phyloP scores from a whole-genome alignment of 2,329 filamentous ascomycete species.

The Hymenoscyphus infarciens region DNA sequence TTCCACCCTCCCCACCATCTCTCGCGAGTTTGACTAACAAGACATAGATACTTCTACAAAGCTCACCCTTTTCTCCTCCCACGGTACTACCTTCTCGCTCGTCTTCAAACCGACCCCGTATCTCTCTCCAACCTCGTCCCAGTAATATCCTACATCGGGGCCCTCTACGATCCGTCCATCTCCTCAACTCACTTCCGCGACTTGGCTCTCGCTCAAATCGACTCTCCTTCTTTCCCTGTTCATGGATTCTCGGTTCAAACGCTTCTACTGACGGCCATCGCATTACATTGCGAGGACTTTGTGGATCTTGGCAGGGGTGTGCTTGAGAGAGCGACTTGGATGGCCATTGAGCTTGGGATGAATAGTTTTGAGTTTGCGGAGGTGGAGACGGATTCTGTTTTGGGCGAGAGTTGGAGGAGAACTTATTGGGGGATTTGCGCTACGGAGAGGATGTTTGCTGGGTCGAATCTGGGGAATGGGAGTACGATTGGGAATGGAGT shows the following conservation, averaged over 20 bases:
- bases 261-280: slow-evolving; percentile 38
- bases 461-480: not conserved
- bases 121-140: slow-evolving; percentile 32
- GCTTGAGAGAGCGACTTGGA: slow-evolving; percentile 48
- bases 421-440: slow-evolving; percentile 42
- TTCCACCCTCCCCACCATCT: not conserved
- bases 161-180: slow-evolving; percentile 35
- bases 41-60: slow-evolving; percentile 34
- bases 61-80: slow-evolving; percentile 39
- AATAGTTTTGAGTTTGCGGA: slow-evolving; percentile 52
- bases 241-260: slow-evolving; percentile 38
- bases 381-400: slow-evolving; percentile 35
- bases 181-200: slow-evolving; percentile 35
- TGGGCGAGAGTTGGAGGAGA: slow-evolving; percentile 41
- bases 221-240: slow-evolving; percentile 30
- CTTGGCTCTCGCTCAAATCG: slow-evolving; percentile 24
- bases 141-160: slow-evolving; percentile 40
- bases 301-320: slow-evolving; percentile 29
- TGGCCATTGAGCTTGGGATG: slow-evolving; percentile 60
- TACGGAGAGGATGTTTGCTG: slow-evolving; percentile 27
- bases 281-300: slow-evolving; percentile 36
- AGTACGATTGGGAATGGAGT: not conserved
- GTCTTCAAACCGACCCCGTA: slow-evolving; percentile 35
- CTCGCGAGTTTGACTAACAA: slow-evolving; percentile 27
- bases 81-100: slow-evolving; percentile 34